phyloP scores from a whole-genome alignment of 371 early-diverging fungal species.

The Nematocida displodere region DNA sequence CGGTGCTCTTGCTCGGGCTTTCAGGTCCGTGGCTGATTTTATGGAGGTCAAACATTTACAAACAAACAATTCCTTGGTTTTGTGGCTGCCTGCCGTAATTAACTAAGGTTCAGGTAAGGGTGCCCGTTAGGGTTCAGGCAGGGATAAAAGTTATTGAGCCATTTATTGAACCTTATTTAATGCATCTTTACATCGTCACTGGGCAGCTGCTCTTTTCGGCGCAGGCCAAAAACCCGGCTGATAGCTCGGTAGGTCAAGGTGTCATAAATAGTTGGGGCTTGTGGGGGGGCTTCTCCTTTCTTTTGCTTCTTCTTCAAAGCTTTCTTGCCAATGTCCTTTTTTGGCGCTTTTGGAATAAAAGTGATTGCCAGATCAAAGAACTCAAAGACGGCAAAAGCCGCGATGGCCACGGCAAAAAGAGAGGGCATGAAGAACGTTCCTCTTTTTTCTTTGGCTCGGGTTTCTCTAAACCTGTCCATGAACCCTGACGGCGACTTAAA shows the following conservation, averaged over 20 bases:
- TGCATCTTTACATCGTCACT: no score
- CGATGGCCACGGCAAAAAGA: neutral
- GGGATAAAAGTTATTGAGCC: no score
- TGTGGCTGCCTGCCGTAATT: neutral
- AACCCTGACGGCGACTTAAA: slow-evolving; percentile 39
- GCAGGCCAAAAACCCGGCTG: neutral
- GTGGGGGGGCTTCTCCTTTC: neutral
- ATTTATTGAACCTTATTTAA: no score
- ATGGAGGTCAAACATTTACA: slow-evolving; percentile 8
- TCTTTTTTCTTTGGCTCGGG: neutral
- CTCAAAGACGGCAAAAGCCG: neutral
- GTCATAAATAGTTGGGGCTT: neutral
- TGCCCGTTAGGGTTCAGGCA: neutral
- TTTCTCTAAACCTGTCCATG: slow-evolving; percentile 18
- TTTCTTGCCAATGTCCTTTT: neutral
- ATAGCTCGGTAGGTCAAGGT: slow-evolving; percentile 9
- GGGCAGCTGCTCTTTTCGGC: neutral
- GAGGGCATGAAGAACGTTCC: slow-evolving; percentile 26
- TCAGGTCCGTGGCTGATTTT: neutral
- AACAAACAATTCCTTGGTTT: no score
- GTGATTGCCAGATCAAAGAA: slow-evolving; percentile 11
- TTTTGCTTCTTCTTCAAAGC: slow-evolving; percentile 14
- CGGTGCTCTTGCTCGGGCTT: no score
- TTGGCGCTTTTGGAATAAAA: neutral
- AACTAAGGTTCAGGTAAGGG: neutral